Percentiles rank a stretch among this genome's conserved stretches.
Conservation (phyloP, 257 asterid genomes). For the Perilla frutescens region DNA sequence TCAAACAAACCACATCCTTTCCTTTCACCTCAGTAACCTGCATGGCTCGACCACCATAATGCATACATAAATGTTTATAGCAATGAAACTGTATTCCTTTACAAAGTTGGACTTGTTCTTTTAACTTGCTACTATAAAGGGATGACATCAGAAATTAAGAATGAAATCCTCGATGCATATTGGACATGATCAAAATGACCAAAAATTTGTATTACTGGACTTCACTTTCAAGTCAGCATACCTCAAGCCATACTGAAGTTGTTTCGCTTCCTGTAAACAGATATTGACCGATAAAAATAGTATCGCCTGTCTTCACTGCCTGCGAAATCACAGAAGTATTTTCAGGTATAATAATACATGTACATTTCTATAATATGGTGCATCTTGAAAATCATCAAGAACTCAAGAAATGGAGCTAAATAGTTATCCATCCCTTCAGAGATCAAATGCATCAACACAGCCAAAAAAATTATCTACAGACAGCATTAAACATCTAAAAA, state of each 20-base stretch:
- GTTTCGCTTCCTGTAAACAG: conserved; percentile 69
- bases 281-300: conserved; percentile 66
- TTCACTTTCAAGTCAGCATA: conserved; percentile 23
- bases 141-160: no score
- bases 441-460: neutral
- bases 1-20: conserved; percentile 74
- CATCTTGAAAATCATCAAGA: neutral
- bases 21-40: conserved; percentile 81
- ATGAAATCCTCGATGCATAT: no score
- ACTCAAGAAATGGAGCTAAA: neutral
- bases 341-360: neutral
- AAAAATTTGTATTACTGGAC: no score
- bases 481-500: neutral
- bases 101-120: no score
- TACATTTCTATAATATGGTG: no score
- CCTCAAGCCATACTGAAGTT: conserved; percentile 72
- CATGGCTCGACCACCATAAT: neutral
- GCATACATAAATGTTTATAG: neutral
- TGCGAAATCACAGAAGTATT: conserved; percentile 27
- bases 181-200: no score
- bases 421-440: neutral
- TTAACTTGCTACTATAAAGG: no score
- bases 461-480: neutral
- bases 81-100: neutral
- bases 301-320: conserved; percentile 57